These are phyloP conservation scores for Citrullus mucosospermus DNA, from an alignment of 306 rosid genomes.

Conservation along the genomic window DNA sequence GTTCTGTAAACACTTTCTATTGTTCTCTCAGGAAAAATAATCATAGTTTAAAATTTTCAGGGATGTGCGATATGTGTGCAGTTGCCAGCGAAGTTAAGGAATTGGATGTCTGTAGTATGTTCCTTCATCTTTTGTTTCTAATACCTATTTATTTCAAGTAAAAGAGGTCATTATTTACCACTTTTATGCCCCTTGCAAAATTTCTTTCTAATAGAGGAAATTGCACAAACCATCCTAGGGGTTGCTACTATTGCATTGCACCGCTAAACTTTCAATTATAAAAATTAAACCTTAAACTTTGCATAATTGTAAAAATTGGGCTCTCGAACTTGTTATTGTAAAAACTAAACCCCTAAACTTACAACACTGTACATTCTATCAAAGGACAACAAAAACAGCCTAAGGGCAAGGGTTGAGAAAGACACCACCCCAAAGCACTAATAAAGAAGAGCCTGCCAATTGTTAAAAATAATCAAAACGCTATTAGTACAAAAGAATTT, in stretches of 20 bases:
- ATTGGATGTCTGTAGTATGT: slow-evolving; percentile 62
- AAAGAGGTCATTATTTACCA: not conserved
- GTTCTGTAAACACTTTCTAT: not conserved
- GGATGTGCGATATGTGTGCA: slow-evolving; percentile 90
- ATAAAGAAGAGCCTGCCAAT: too few relatives aligned
- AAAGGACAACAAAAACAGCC: too few relatives aligned
- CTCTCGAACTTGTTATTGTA: not conserved
- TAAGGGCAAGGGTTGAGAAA: too few relatives aligned
- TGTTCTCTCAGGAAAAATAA: not conserved
- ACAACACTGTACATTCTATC: too few relatives aligned
- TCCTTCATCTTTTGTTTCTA: slow-evolving; percentile 16
- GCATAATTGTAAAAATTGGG: not conserved
- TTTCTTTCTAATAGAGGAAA: not conserved
- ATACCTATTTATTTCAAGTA: not conserved
- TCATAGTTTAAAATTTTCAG: slow-evolving; percentile 21
- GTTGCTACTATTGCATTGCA: not conserved
- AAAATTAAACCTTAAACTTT: not conserved
- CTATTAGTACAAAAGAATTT: too few relatives aligned
- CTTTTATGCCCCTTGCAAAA: not conserved
- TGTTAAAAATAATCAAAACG: too few relatives aligned
- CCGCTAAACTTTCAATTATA: not conserved
- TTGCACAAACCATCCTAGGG: not conserved
- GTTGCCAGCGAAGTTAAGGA: slow-evolving; percentile 58
- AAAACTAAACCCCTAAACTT: not conserved
- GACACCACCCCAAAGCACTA: too few relatives aligned